These are phyloP conservation scores for Exophiala sideris DNA, from an alignment of 2,329 filamentous ascomycete genomes.

Conservation along the genomic window DNA sequence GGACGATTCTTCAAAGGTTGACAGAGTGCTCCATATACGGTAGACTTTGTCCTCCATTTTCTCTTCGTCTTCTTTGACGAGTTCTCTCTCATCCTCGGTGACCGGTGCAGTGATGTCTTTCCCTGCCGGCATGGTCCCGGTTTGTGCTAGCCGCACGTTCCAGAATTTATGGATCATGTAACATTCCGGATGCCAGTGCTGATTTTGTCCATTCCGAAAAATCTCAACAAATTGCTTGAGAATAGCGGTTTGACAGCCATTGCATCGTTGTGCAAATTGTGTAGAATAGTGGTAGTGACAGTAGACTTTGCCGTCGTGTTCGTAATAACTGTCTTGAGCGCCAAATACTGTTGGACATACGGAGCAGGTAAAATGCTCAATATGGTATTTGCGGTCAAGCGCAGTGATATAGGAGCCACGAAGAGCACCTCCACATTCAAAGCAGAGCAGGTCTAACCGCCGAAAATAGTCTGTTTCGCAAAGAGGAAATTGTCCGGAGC, in stretches of 20 bases:
- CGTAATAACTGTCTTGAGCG: slow-evolving; percentile 97
- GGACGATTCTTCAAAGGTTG: slow-evolving; percentile 94
- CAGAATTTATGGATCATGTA: slow-evolving; percentile 99
- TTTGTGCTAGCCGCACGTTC: slow-evolving; percentile 82
- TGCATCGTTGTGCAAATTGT: slow-evolving; percentile 91
- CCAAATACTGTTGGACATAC: slow-evolving; percentile 97
- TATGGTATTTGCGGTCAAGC: slow-evolving; percentile 95
- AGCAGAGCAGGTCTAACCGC: slow-evolving; percentile 83
- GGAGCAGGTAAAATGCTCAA: slow-evolving; percentile 98
- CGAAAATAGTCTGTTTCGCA: slow-evolving; percentile 98
- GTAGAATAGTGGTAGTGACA: slow-evolving; percentile 99
- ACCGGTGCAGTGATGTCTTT: slow-evolving; percentile 53
- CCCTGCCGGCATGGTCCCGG: slow-evolving; percentile 50
- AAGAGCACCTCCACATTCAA: slow-evolving; percentile 85
- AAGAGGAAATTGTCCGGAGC: slow-evolving; percentile 79
- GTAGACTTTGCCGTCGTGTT: slow-evolving; percentile 93
- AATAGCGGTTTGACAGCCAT: slow-evolving; percentile 94
- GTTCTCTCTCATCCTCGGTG: slow-evolving; percentile 66
- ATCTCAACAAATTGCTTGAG: slow-evolving; percentile 99
- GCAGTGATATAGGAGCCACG: slow-evolving; percentile 98
- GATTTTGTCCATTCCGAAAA: slow-evolving; percentile 94
- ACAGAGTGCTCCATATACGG: slow-evolving; percentile 95
- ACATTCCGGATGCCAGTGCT: slow-evolving; percentile 99
- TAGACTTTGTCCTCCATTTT: slow-evolving; percentile 97
- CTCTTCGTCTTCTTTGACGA: slow-evolving; percentile 82